Evolutionary conservation across 176 grass and related monocot genomes (phyloP), one percentile per base, ranked within the genome.

Genomic region (Areca catechu): DNA sequence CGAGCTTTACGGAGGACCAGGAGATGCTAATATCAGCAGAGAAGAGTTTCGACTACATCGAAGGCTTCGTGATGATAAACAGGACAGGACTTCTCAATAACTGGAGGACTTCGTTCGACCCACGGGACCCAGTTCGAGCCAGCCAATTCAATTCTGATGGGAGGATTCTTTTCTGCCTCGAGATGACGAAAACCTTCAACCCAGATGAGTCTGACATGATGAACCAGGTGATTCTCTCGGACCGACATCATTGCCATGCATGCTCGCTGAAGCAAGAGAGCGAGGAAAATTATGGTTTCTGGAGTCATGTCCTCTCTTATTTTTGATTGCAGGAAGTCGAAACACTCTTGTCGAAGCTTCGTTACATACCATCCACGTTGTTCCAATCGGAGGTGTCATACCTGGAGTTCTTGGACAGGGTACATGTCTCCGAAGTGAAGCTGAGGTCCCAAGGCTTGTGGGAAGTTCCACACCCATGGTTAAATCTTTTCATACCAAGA

Each of bases 401-500:
- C 70, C 56, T 89, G 58, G 87, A 93, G 51, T 98, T 98, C 84
- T 71, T 98, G 54, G 84, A 98, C 57, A 67, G 93, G 63, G 93
- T 98, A 61, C 84, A 98, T 72, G 72, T 80, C 51, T 85, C 84
- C 5, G 93, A 98, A 56, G 12, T 83, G 47, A 79, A 92, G 62
- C 73, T 98, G 66, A 80, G 84, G 70, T 78, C 87, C 48, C 75
- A 85, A 77, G 93, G 93, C 56, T 71, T 89, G 53, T 98, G 93
- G 93, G 93, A 98, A 28, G 70, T 98, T 16, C 93, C 93, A 48
- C 93, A 98, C 71, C 93, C 93, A 16, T 98, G 93, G 93, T 66
- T 98, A 17, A 98, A 98, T 64, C 93, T 98, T 60, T 65, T 98
- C 14, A 69, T 98, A 7, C 93, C 93, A 20, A 75, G 67, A 56